These are phyloP conservation scores for Chlorencoelia australis DNA, from an alignment of 2,329 filamentous ascomycete genomes.

Conservation along the genomic window DNA sequence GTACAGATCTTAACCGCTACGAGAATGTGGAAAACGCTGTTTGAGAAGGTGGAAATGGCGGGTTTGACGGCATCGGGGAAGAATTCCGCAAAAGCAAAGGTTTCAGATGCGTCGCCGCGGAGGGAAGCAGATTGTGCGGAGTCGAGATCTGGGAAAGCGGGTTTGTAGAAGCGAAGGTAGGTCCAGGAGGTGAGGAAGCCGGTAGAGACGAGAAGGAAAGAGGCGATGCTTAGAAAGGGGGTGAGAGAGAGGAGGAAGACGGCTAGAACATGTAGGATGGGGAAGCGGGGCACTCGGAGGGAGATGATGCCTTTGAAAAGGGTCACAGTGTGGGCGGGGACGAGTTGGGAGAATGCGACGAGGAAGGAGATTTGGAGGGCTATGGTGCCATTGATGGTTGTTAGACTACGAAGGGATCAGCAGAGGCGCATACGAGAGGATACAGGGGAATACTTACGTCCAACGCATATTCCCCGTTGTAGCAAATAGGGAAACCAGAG, in stretches of 20 bases:
- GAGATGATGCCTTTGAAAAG: slow-evolving; percentile 83
- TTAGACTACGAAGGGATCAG: slow-evolving; percentile 43
- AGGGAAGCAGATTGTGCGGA: slow-evolving; percentile 50
- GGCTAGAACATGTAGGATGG: slow-evolving; percentile 63
- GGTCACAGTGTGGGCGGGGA: slow-evolving; percentile 93
- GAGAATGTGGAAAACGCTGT: slow-evolving; percentile 63
- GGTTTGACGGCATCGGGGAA: slow-evolving; percentile 81
- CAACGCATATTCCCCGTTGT: slow-evolving; percentile 56
- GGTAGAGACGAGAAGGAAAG: slow-evolving; percentile 67
- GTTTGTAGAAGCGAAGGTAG: slow-evolving; percentile 92
- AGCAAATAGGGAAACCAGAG: slow-evolving; percentile 65
- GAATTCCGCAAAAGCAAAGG: slow-evolving; percentile 91
- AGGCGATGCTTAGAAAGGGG: slow-evolving; percentile 53
- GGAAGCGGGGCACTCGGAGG: slow-evolving; percentile 67
- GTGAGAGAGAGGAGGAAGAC: slow-evolving; percentile 59
- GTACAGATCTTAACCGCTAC: slow-evolving; percentile 70
- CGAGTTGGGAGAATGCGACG: slow-evolving; percentile 93
- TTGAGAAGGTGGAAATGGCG: slow-evolving; percentile 61
- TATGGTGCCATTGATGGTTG: slow-evolving; percentile 79
- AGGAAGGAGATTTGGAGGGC: slow-evolving; percentile 88
- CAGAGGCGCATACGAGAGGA: slow-evolving; percentile 26
- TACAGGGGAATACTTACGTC: slow-evolving; percentile 45
- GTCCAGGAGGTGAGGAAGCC: slow-evolving; percentile 87
- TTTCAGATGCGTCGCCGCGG: slow-evolving; percentile 88
- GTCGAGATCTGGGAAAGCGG: slow-evolving; percentile 58